Evolutionary conservation across 2,329 filamentous ascomycete species (phyloP), one percentile per base, ranked within the genome.

Genomic region (Aureobasidium zeae): DNA sequence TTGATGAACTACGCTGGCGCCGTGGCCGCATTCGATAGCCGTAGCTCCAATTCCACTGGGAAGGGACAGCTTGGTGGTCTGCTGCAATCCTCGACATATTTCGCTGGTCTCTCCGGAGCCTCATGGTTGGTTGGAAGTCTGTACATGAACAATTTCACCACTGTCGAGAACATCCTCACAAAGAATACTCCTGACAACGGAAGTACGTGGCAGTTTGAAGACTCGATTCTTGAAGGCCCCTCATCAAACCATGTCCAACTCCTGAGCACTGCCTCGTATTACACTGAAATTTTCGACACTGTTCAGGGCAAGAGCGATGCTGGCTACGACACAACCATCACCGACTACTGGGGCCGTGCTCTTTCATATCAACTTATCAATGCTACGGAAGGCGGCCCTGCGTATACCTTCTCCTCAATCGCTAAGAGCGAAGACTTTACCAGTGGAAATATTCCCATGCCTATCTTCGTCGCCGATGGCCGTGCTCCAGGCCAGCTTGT

Each of bases 361-460:
- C 71, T 94, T n/a, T 81, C 81, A 1, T 93, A 83, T 63, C 87
- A 94, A 64, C 73, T 94, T 35, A 74, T 94, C 58, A 83, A 89
- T 57, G 82, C 76, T 5, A 72, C 71, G 1, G 65, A 83, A 48
- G 88, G 87, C 28, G 87, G 85, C 0, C 77, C 81, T 13, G 71
- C 69, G 11, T 87, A 82, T 56, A 94, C 87, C 3, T 94, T 81
- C 67, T 93, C 86, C 3, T 91, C 85, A 3, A 83, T 88, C 52
- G 74, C 78, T 6, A 57, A 77, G 31, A 71, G 76, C 13, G 56
- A 71, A 2, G 68, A 72, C n/a, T 89, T 89, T 60, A 62, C 66
- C 2, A 64, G 70, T 11, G 84, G 72, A 13, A 65, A 76, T 32
- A 72, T 75, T 22, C 86, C 85, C 0, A 73, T 89, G 68, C 85